Conservation (phyloP, 2,329 filamentous ascomycete species). For the Domatiomyces globalis region DNA sequence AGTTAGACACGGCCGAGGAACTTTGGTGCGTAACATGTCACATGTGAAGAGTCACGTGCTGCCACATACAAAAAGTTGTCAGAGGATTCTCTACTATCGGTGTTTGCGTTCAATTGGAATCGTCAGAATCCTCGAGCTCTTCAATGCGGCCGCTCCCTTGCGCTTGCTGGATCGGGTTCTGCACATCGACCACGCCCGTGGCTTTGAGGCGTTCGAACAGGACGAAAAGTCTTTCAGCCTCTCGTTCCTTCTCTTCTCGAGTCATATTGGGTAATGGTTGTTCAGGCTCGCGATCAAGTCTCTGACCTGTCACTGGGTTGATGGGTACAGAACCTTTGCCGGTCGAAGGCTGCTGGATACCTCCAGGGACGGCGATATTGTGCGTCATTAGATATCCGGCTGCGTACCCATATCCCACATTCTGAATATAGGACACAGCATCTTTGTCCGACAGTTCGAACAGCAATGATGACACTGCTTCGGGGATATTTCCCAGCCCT, state of each 20-base stretch:
- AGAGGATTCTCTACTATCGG: too few species aligned
- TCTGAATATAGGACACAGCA: conserved; percentile 65
- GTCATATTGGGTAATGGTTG: conserved; percentile 59
- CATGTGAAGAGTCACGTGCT: too few species aligned
- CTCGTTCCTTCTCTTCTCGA: conserved; percentile 76
- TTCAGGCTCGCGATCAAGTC: conserved; percentile 41
- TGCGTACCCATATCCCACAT: conserved; percentile 89
- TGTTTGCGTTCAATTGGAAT: too few species aligned
- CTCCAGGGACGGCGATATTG: conserved; percentile 61
- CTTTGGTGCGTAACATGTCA: too few species aligned
- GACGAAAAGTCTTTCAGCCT: conserved; percentile 80
- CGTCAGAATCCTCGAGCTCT: conserved; percentile 15
- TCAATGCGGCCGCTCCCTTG: conserved; percentile 56
- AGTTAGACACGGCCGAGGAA: too few species aligned
- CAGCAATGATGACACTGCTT: conserved; percentile 61
- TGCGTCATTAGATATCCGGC: conserved; percentile 79
- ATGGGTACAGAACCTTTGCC: conserved; percentile 33
- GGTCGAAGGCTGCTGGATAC: conserved; percentile 40
- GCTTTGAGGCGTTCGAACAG: conserved; percentile 74
- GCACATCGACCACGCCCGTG: conserved; percentile 61
- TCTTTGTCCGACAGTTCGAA: conserved; percentile 79
- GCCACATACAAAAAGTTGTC: too few species aligned
- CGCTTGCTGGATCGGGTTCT: conserved; percentile 64
- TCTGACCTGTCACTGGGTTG: conserved; percentile 81
- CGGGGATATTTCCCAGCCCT: conserved; percentile 54